Evolutionary conservation across 441 rosid species (phyloP), one percentile per base, ranked within the genome.

Genomic region (Aleurites moluccanus): DNA sequence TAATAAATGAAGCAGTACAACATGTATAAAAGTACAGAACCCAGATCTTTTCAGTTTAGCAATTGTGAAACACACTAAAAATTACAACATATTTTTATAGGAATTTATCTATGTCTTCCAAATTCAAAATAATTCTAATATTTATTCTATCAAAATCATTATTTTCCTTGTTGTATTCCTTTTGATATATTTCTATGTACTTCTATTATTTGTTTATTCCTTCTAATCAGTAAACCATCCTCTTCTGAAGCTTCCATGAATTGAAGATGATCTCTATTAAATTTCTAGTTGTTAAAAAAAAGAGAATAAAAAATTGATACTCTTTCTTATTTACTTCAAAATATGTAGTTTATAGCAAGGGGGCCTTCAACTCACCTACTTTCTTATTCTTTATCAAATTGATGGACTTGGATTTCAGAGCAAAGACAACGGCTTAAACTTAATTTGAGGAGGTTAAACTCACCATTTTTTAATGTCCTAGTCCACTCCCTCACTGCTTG

Each of bases 401-500:
- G 61, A 50, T 52, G 38, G 1, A 23, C 47, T 20, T 40, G 49
- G 56, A 23, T 13, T 63, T 38, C 64, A 25, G 50, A 47, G 4
- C n/a, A 33, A 63, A 25, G n/a, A 4, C 44, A 6, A 42, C 20
- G 53, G 15, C 52, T 62, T 45, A 18, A 73, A 62, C 15, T n/a
- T 28, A 62, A 23, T 35, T 33, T 40, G 10, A 59, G 53, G 57
- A 50, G 61, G 60, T 69, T 33, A 81, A 73, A 73, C 86, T 76
- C 68, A 79, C 80, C 76, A 40, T 62, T 49, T 73, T 74, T 82
- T 20, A 53, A 11, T 27, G 49, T 57, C 60, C 33, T 44, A 3
- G 16, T 14, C 57, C 38, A 49, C 10, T 30, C 69, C 11, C 6
- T 23, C 44, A 23, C 56, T 14, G 73, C 21, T 21, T 55, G 20